Evolutionary conservation across 441 rosid species (phyloP).

Genomic region (Brassica balearica): DNA sequence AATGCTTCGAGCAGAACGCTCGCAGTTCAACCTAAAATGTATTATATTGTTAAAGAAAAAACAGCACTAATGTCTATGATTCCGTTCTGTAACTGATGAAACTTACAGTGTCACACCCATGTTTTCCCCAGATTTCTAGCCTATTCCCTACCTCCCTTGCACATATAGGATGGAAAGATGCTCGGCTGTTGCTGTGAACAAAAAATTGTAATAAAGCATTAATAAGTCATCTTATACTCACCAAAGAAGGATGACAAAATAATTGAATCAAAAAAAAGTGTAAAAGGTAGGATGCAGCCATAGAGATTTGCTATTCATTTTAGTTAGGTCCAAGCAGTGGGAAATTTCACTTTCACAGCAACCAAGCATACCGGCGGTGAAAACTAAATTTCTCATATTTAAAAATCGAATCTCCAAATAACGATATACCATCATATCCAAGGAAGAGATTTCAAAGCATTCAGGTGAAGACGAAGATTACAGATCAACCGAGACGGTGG

Average conservation of each 20-base stretch:
- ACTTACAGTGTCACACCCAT: slow-evolving; percentile 83
- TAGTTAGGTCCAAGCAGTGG: too few relatives aligned
- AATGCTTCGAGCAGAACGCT: slow-evolving; percentile 95
- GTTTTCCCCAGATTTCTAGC: slow-evolving; percentile 96
- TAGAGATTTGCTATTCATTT: background rate
- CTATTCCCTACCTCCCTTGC: slow-evolving; percentile 90
- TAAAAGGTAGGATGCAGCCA: slow-evolving; percentile 6
- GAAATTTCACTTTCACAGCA: too few relatives aligned
- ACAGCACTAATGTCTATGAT: slow-evolving; percentile 3
- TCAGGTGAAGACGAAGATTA: too few relatives aligned
- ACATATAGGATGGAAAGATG: slow-evolving; percentile 96
- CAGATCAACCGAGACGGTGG: too few relatives aligned
- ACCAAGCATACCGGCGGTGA: too few relatives aligned
- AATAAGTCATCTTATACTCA: slow-evolving; percentile 12
- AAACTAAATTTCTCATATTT: too few relatives aligned
- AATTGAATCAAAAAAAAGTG: slow-evolving; percentile 22
- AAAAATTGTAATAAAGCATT: slow-evolving; percentile 21
- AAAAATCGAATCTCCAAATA: too few relatives aligned
- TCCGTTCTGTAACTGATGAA: slow-evolving; percentile 29
- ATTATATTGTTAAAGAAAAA: slow-evolving; percentile 21
- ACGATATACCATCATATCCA: too few relatives aligned
- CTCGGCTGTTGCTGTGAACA: slow-evolving; percentile 77
- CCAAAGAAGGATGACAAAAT: background rate
- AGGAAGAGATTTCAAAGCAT: too few relatives aligned
- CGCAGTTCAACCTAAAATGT: slow-evolving; percentile 80